Percentiles rank a stretch among this genome's conserved stretches.
Evolutionary conservation across 1,139 yeast genomes (phyloP).

Genomic region (Suhomyces atakaporum): DNA sequence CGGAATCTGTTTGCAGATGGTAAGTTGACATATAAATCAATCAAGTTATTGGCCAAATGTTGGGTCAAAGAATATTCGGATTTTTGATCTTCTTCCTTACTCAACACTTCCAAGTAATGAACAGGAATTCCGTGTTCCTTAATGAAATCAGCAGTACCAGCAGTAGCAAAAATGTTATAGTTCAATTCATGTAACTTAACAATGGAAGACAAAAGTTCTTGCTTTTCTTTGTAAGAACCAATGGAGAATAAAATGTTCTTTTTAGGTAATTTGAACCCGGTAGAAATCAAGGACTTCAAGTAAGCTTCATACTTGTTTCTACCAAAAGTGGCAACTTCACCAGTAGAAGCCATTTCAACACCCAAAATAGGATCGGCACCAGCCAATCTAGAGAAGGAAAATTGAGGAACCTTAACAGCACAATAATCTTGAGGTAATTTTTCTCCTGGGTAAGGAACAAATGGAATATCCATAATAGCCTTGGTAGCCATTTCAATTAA

Average conservation of each 20-base stretch:
- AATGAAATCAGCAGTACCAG: constrained; percentile 98
- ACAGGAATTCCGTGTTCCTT: constrained; percentile 94
- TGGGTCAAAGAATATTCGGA: constrained; percentile 94
- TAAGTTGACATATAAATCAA: constrained; percentile 92
- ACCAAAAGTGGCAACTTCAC: constrained; percentile 98
- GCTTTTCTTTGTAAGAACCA: constrained; percentile 98
- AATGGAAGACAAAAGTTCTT: constrained; percentile 87
- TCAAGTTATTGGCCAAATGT: constrained; percentile 94
- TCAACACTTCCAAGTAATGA: constrained; percentile 87
- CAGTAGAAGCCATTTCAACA: constrained; percentile 99
- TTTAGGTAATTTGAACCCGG: constrained; percentile 94
- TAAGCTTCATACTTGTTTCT: constrained; percentile 96
- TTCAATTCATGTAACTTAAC: constrained; percentile 80
- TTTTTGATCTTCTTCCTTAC: constrained; percentile 74
- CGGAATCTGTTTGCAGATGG: constrained; percentile 97
- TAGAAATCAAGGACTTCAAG: constrained; percentile 88
- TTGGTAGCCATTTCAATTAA: constrained; percentile 97
- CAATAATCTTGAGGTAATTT: constrained; percentile 90
- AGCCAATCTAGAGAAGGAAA: constrained; percentile 94
- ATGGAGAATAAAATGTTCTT: constrained; percentile 90
- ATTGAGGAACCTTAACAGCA: constrained; percentile 97
- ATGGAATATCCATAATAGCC: constrained; percentile 89
- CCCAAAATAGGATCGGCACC: constrained; percentile 99
- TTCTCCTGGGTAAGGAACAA: constrained; percentile 86
- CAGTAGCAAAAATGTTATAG: constrained; percentile 90